These are phyloP conservation scores for Lachancea fermentati DNA, from an alignment of 805 yeast species.

Conservation along the genomic window DNA sequence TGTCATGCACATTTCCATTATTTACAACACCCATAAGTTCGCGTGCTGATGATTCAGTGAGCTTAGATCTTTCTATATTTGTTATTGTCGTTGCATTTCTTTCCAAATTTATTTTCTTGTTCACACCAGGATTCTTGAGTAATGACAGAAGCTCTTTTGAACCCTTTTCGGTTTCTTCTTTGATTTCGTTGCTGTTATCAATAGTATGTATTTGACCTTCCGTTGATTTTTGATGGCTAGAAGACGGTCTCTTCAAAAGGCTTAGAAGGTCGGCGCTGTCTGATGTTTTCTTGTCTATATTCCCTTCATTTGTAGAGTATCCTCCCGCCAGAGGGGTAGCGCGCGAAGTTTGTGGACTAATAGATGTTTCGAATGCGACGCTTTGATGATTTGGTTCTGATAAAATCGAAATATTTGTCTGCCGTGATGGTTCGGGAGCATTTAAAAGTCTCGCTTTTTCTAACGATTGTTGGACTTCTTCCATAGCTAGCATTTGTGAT, in stretches of 20 bases:
- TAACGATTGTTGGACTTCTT: background rate
- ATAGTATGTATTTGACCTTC: background rate
- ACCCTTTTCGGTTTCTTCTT: background rate
- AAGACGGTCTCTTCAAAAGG: background rate
- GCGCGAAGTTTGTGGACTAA: too few species aligned
- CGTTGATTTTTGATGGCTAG: background rate
- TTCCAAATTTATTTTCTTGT: background rate
- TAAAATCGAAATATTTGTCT: slow-evolving; percentile 7
- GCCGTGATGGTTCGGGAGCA: background rate
- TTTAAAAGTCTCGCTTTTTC: background rate
- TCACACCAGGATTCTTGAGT: background rate
- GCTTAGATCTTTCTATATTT: background rate
- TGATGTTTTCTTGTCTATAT: slow-evolving; percentile 1
- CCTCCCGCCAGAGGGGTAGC: too few species aligned
- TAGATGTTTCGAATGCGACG: background rate
- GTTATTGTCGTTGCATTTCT: too few species aligned
- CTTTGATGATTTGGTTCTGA: background rate
- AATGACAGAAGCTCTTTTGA: background rate
- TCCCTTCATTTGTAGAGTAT: too few species aligned
- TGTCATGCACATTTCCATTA: slow-evolving; percentile 1
- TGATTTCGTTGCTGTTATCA: background rate
- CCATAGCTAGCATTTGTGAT: background rate
- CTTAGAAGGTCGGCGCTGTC: slow-evolving; percentile 2
- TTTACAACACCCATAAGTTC: slow-evolving; percentile 8
- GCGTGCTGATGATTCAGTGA: background rate